Evolutionary conservation across 2,329 filamentous ascomycete genomes (phyloP), one percentile per base, ranked within the genome.

Genomic region (Hypoxylon sp.): DNA sequence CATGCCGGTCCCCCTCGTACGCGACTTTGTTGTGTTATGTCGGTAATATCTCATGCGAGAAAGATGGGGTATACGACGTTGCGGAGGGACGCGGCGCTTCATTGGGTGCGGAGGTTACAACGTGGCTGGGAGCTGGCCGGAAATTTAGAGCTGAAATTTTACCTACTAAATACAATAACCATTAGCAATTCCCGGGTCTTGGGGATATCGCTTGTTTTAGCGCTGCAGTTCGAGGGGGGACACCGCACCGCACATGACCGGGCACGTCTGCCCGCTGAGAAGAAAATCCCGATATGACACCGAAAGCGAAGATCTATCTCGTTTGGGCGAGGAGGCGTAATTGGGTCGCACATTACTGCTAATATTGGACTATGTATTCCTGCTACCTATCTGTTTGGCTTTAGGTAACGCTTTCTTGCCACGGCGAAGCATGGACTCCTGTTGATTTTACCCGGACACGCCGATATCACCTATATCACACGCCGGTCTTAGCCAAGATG

Each of bases 241-340:
- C n/a, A n/a, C n/a, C n/a, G n/a, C 24, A 28, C 62, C 44, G 59
- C 65, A 68, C 53, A 68, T 68, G 62, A 61, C 62, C 47, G 26
- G 51, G 24, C 34, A 53, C 46, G 32, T 66, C 62, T 65, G 56
- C 59, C 54, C 61, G 56, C 30, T 59, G 43, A 17, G 28, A 56
- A 44, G 54, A 59, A 66, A 32, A 57, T 19, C 41, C 59, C 63
- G 63, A 64, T 56, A 65, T 61, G 59, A 34, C 48, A 24, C 59
- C 55, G 59, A 62, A 62, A 50, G 50, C 48, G 57, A 64, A 61
- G 51, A 62, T 55, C 37, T 51, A 57, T 51, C 48, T 47, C 19
- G 32, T 48, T 20, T 46, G 32, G 30, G 46, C 22, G 19, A 30
- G 39, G 15, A 47, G 24, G 54, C 24, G 30, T 39, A 4, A 7